Evolutionary conservation across 2,329 filamentous ascomycete species (phyloP).

Genomic region (Colletotrichum karsti): DNA sequence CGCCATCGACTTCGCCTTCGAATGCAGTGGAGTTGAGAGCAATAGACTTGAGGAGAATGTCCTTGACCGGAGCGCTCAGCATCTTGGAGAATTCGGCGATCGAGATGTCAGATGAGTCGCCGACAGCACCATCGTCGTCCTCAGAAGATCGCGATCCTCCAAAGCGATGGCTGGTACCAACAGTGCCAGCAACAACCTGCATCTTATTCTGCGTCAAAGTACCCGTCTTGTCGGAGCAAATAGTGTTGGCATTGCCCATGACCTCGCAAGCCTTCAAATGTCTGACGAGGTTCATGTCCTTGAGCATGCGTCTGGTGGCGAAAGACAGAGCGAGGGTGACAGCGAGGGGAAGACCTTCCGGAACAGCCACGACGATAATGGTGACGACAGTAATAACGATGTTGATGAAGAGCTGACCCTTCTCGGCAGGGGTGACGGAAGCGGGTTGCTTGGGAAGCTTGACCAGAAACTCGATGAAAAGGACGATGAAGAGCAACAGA

Average conservation of each 20-base stretch:
- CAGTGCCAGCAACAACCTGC: constrained; percentile 69
- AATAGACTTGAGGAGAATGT: constrained; percentile 67
- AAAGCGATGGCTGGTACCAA: constrained; percentile 65
- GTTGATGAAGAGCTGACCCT: constrained; percentile 80
- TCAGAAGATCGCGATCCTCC: constrained; percentile 46
- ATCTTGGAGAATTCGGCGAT: constrained; percentile 55
- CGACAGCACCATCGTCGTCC: constrained; percentile 34
- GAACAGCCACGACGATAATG: constrained; percentile 82
- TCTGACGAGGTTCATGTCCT: constrained; percentile 80
- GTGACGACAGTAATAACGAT: constrained; percentile 83
- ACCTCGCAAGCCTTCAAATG: constrained; percentile 82
- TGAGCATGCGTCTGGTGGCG: constrained; percentile 80
- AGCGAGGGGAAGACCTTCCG: constrained; percentile 79
- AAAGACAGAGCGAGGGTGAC: constrained; percentile 83
- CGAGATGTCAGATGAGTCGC: constrained; percentile 46
- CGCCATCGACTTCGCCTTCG: constrained; percentile 75
- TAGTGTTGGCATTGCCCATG: constrained; percentile 81
- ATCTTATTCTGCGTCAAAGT: constrained; percentile 76
- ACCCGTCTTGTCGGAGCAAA: constrained; percentile 75
- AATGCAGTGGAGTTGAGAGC: constrained; percentile 78
- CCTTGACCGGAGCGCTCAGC: constrained; percentile 56
- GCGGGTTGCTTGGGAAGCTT: constrained; percentile 63
- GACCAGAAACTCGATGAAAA: constrained; percentile 87
- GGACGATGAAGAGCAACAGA: constrained; percentile 81
- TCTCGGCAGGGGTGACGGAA: constrained; percentile 67